These are phyloP conservation scores for Diaporthe vexans DNA, from an alignment of 2,329 filamentous ascomycete species.

Conservation along the genomic window DNA sequence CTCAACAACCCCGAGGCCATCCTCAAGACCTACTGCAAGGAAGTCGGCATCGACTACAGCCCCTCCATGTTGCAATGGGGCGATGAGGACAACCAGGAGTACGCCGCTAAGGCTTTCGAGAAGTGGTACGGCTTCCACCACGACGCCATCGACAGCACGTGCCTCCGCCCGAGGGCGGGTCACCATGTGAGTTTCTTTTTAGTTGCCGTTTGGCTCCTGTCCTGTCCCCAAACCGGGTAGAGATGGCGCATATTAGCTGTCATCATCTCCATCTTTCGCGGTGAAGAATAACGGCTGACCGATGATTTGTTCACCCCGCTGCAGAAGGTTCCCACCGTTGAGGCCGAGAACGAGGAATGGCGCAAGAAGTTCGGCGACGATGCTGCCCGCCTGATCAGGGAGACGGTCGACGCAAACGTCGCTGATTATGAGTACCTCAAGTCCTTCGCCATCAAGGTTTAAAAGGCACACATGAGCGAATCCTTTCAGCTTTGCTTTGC, in stretches of 20 bases:
- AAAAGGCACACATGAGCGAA: constrained; percentile 45
- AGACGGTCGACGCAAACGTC: constrained; percentile 79
- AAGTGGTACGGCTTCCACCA: constrained; percentile 99
- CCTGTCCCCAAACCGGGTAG: background rate
- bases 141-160: constrained; percentile 87
- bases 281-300: background rate
- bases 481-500: constrained; percentile 5
- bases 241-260: background rate
- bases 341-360: constrained; percentile 80
- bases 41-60: constrained; percentile 82
- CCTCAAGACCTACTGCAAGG: constrained; percentile 84
- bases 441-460: constrained; percentile 78
- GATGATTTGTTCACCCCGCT: constrained; percentile 1
- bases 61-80: constrained; percentile 89
- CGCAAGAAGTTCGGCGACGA: constrained; percentile 80
- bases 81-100: constrained; percentile 76
- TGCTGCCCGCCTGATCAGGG: constrained; percentile 76
- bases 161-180: constrained; percentile 78
- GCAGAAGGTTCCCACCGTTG: constrained; percentile 73
- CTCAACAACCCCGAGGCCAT: constrained; percentile 85
- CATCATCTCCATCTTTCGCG: too few relatives aligned
- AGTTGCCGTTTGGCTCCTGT: background rate
- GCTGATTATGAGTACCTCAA: constrained; percentile 86
- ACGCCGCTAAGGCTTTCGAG: constrained; percentile 83
- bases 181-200: constrained; percentile 65